phyloP scores from a whole-genome alignment of 345 rosid genomes.

The Pistacia integerrima region DNA sequence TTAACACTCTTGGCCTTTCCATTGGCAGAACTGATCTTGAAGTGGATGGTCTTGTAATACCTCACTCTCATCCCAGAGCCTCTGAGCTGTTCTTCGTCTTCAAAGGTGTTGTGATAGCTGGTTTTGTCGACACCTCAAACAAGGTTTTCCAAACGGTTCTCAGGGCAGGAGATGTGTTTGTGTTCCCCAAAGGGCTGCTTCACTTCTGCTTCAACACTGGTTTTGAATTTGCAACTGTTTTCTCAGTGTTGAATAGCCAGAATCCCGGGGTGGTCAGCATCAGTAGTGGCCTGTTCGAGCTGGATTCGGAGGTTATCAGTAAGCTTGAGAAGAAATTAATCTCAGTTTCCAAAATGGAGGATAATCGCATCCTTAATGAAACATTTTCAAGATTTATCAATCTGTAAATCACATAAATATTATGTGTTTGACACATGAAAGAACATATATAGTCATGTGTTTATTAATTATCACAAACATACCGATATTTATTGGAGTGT shows the following conservation, averaged over 20 bases:
- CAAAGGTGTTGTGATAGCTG: constrained; percentile 60
- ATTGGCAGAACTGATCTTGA: constrained; percentile 72
- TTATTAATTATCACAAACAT: not conserved
- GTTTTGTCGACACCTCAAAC: constrained; percentile 64
- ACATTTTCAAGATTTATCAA: constrained; percentile 5
- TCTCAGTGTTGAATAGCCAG: constrained; percentile 74
- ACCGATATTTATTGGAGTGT: not conserved
- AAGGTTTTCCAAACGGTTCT: constrained; percentile 49
- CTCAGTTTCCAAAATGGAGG: constrained; percentile 19
- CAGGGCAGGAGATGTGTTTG: constrained; percentile 63
- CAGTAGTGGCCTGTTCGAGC: constrained; percentile 38
- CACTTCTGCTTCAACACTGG: constrained; percentile 68
- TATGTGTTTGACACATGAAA: not conserved
- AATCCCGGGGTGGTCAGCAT: constrained; percentile 72
- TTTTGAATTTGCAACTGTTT: constrained; percentile 43
- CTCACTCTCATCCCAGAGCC: constrained; percentile 82
- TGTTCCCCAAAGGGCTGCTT: constrained; percentile 69
- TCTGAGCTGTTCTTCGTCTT: constrained; percentile 62
- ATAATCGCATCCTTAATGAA: constrained; percentile 4
- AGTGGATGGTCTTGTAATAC: constrained; percentile 53
- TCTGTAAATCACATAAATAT: constrained; percentile 14
- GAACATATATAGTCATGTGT: not conserved
- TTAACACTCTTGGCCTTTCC: constrained; percentile 83
- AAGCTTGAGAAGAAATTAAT: constrained; percentile 33
- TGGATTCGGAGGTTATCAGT: constrained; percentile 28